Base-by-base conservation (phyloP, 768 basidiomycete genomes). In the Hygrocybe coccinea region DNA sequence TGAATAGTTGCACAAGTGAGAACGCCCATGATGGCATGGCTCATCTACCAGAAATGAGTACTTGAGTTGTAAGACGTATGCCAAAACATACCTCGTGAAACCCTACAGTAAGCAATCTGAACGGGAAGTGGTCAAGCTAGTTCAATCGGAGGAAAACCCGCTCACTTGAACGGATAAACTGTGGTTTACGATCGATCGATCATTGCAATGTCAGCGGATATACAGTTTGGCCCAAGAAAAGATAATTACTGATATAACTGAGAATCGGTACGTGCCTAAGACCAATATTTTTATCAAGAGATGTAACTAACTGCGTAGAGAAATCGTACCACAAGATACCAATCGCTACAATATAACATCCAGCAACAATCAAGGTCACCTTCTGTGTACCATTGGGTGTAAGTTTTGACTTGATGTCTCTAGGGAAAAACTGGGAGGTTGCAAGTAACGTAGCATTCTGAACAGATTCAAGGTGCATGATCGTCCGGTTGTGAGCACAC, bases 131-230 rank as follows among this genome's bases (percentile, higher is more conserved):
- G 29, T 37, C 15, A 54, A 37, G 37, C 9, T 38, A 52, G 15
- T 48, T 12, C 29, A 50, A 51, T 25, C 48, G 24, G 22, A n/a
- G 34, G 45, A 48, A 19, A 22, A 6, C 51, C 56, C n/a, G 58
- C 84, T 71, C 71, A 91, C 91, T 93, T 93, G 81, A 93, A 93
- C 4, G 91, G 91, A 68, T 93, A 93, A 65, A 93, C 90, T 92
- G 37, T 15, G 36, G 34, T 53, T 15, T 36, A 34, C 22, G 64
- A 68, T 54, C 35, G 52, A 50, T 17, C 60, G 49, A 21, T 50
- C n/a, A 49, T 41, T n/a, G n/a, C n/a, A n/a, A n/a, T n/a, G n/a
- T n/a, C 57, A 50, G 7, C 24, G 7, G 11, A 12, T 51, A 29
- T 39, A 6, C 35, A 44, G 43, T 51, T 51, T 39, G 38, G 38